These are phyloP conservation scores for Ophiocordyceps robertsii DNA, from an alignment of 2,329 filamentous ascomycete genomes.

Conservation along the genomic window DNA sequence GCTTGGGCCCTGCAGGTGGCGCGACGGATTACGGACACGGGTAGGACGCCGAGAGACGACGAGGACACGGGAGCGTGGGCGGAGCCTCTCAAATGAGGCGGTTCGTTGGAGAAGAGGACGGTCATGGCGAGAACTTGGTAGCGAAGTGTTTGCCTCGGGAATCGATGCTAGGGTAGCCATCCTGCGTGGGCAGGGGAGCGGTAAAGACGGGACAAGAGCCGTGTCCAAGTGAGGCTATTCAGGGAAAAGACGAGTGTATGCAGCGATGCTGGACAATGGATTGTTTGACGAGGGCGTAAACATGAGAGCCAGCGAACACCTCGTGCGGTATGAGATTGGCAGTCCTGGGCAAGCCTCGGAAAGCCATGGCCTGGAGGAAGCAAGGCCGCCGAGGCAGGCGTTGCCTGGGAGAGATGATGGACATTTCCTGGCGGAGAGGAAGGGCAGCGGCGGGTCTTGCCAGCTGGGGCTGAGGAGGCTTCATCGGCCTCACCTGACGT, in stretches of 20 bases:
- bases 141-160: conserved; percentile 8
- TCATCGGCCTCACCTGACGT: conserved; percentile 37
- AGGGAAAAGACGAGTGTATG: conserved; percentile 8
- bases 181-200: conserved; percentile 1
- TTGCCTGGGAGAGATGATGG: not conserved
- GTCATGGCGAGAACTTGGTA: conserved; percentile 6
- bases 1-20: conserved; percentile 1
- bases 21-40: conserved; percentile 8
- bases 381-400: not conserved
- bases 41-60: conserved; percentile 12
- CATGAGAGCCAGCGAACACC: not conserved
- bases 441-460: not conserved
- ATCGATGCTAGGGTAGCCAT: conserved; percentile 18
- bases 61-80: conserved; percentile 13
- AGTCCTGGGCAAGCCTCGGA: no score
- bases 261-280: conserved; percentile 4
- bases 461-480: not conserved
- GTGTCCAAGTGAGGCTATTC: conserved; percentile 10
- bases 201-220: conserved; percentile 1
- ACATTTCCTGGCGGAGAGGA: not conserved
- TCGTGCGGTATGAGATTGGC: conserved; percentile 1
- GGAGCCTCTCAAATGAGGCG: conserved; percentile 8
- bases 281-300: not conserved
- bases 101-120: conserved; percentile 3
- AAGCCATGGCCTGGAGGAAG: no score